Percentiles rank a stretch among this genome's conserved stretches.
Conservation (phyloP, 78 protist genomes). For the Dictyostelium brefeldianum region DNA sequence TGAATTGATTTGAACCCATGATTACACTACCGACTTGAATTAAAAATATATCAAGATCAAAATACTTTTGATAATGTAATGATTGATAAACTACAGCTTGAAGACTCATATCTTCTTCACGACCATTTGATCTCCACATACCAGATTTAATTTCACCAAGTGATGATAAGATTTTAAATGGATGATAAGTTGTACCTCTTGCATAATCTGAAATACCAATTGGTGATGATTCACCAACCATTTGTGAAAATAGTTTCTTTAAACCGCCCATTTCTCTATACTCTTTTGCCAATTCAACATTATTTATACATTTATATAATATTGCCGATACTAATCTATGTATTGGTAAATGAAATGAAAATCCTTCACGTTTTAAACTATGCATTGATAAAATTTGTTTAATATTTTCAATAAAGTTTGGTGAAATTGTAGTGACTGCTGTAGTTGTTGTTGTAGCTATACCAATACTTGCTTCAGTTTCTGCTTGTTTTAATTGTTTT, state of each 20-base stretch:
- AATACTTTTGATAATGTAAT: conserved; percentile 60
- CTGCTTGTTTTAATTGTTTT: background rate
- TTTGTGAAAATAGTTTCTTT: conserved; percentile 5
- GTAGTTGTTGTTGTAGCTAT: background rate
- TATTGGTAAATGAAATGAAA: conserved; percentile 56
- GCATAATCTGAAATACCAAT: conserved; percentile 48
- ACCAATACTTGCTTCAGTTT: background rate
- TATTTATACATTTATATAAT: background rate
- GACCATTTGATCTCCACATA: conserved; percentile 55
- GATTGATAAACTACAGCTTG: conserved; percentile 51
- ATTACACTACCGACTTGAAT: conserved; percentile 51
- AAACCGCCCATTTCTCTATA: conserved; percentile 24
- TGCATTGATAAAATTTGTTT: conserved; percentile 9
- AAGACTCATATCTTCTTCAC: conserved; percentile 64
- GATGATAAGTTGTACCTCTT: conserved; percentile 39
- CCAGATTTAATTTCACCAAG: conserved; percentile 76
- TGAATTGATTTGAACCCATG: conserved; percentile 60
- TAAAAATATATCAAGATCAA: conserved; percentile 51
- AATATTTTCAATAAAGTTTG: conserved; percentile 1
- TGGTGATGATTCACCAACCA: conserved; percentile 25
- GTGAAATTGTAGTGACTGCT: background rate
- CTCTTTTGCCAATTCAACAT: background rate
- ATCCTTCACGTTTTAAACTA: conserved; percentile 45
- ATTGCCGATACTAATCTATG: conserved; percentile 47
- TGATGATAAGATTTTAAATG: conserved; percentile 33